A percentile compares a stretch with the other conserved stretches of the same genome.
Conservation (phyloP, 148 eudicot genomes). For the Rheum nobile region DNA sequence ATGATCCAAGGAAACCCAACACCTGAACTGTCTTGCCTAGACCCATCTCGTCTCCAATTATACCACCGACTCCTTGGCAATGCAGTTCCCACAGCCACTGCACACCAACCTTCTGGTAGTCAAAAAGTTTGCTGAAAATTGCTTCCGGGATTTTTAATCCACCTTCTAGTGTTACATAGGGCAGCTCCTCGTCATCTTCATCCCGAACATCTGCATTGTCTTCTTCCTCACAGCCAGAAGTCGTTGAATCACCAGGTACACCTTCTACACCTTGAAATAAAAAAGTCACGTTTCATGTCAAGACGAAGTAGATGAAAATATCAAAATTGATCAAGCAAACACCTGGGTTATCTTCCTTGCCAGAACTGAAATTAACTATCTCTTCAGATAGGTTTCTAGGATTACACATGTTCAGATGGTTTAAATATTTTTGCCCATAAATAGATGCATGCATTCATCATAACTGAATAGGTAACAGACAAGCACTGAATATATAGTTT, state of each 20-base stretch:
- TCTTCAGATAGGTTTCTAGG: not conserved
- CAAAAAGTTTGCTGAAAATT: slow-evolving; percentile 68
- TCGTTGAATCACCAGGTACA: slow-evolving; percentile 20
- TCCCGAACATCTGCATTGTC: slow-evolving; percentile 29
- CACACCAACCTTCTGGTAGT: slow-evolving; percentile 95
- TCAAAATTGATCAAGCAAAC: slow-evolving; percentile 4
- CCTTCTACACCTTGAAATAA: slow-evolving; percentile 22
- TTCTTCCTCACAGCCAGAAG: slow-evolving; percentile 34
- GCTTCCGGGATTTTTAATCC: slow-evolving; percentile 77
- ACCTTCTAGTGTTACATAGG: slow-evolving; percentile 77
- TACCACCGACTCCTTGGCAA: slow-evolving; percentile 96
- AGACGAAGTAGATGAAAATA: not conserved
- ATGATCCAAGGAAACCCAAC: slow-evolving; percentile 72
- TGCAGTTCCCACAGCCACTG: slow-evolving; percentile 99
- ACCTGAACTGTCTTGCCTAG: slow-evolving; percentile 99
- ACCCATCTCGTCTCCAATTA: slow-evolving; percentile 99
- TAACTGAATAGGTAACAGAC: not conserved
- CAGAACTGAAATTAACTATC: not conserved
- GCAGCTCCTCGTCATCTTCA: slow-evolving; percentile 29
- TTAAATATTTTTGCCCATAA: not conserved
- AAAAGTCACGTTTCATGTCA: not conserved
- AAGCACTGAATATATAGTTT: not conserved
- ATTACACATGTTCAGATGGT: not conserved
- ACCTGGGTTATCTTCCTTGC: not conserved
- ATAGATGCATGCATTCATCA: not conserved